These are phyloP conservation scores for Sporisorium sorghi DNA, from an alignment of 1,284 basidiomycete species.

Conservation along the genomic window DNA sequence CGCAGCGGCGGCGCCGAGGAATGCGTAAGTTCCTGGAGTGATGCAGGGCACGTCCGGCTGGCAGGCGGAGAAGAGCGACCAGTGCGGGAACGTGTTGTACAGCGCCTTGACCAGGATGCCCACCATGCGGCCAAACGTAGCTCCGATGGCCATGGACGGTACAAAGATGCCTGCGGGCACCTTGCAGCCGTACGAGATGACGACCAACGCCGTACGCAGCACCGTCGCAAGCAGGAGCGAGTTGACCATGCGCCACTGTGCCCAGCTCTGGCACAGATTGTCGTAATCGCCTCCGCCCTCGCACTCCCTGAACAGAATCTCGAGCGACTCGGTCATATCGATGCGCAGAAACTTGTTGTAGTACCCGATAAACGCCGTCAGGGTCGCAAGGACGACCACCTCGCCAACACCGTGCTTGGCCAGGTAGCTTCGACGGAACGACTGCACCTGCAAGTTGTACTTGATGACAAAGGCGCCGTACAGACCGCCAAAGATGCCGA, in stretches of 20 bases:
- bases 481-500: constrained; percentile 95
- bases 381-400: constrained; percentile 83
- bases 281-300: constrained; percentile 92
- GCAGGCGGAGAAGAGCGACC: constrained; percentile 86
- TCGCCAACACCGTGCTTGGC: constrained; percentile 86
- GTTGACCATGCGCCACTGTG: constrained; percentile 94
- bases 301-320: constrained; percentile 96
- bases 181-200: constrained; percentile 94
- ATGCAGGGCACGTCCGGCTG: constrained; percentile 93
- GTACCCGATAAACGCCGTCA: constrained; percentile 93
- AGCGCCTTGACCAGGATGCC: constrained; percentile 89
- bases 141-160: constrained; percentile 95
- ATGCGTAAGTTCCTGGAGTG: constrained; percentile 84
- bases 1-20: constrained; percentile 52
- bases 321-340: constrained; percentile 98
- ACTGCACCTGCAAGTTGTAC: constrained; percentile 93
- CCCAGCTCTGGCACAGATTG: constrained; percentile 93
- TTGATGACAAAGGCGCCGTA: constrained; percentile 98
- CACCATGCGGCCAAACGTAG: constrained; percentile 88
- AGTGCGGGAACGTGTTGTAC: constrained; percentile 84
- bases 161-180: constrained; percentile 98
- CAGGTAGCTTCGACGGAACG: constrained; percentile 90
- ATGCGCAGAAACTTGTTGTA: constrained; percentile 94
- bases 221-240: constrained; percentile 91
- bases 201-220: constrained; percentile 85